Base-by-base conservation (phyloP, 495 filamentous ascomycete genomes). In the Hypomontagnella submonticulosa region DNA sequence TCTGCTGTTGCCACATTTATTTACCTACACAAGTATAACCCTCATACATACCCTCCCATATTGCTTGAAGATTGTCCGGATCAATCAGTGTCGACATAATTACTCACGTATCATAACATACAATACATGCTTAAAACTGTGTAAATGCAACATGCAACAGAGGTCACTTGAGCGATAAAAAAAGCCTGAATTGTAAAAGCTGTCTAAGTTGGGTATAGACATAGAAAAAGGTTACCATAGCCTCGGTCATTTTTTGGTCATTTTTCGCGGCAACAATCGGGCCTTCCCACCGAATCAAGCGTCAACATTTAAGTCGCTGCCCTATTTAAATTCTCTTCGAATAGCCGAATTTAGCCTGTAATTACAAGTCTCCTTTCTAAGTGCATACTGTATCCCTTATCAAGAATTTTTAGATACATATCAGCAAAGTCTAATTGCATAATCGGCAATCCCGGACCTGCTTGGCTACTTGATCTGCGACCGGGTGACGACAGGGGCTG, bases 321-420 rank as follows among this genome's bases (percentile, higher is more conserved):
- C 57, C 44, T 57, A 61, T 57, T 47, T 33, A 3, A 51, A 32
- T 41, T 52, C 57, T 58, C 51, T 42, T 58, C 46, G n/a, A 40
- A 38, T 15, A 62, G 53, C 59, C 65, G 65, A 63, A 59, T 68
- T 68, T 68, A 68, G 65, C 65, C 65, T 68, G 54, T 68, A 59
- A 63, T 49, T 68, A 50, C 55, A 63, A 46, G 10, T 46, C 27
- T 20, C 12, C 32, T 19, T 20, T 12, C 38, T 57, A 54, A 56
- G 15, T 55, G 54, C 59, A 59, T 55, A 44, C 16, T 15, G 19
- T 15, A 37, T 36, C 32, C 50, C 33, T 57, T 46, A 46, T 61
- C 5, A 32, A 18, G 23, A 6, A 2, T 9, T 6, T 0, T 48
- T 65, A 61, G 30, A 1, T 15, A 33, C 49, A 57, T 57, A 16